phyloP scores from a whole-genome alignment of 2,329 filamentous ascomycete species.

The Seiridium unicorne region DNA sequence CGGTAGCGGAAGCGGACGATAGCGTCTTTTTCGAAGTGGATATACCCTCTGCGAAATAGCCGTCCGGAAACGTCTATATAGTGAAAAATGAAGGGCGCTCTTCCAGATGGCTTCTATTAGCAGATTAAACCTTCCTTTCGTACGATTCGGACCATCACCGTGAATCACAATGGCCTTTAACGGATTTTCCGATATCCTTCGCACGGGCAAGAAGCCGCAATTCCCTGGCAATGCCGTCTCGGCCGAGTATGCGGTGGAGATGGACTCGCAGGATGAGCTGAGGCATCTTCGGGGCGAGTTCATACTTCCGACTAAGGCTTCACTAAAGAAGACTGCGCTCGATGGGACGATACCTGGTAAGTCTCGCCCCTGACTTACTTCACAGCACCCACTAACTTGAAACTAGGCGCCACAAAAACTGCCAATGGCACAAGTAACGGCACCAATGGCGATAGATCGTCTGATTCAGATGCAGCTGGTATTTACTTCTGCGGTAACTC shows the following conservation, averaged over 20 bases:
- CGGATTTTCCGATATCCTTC: constrained; percentile 36
- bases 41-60: background rate
- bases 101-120: background rate
- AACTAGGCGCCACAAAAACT: constrained; percentile 14
- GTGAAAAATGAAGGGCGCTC: background rate
- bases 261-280: constrained; percentile 63
- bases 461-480: constrained; percentile 21
- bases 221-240: constrained; percentile 49
- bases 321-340: constrained; percentile 64
- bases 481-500: constrained; percentile 92
- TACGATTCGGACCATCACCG: background rate
- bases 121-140: background rate
- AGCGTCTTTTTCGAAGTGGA: constrained; percentile 3
- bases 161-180: constrained; percentile 60
- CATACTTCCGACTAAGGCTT: constrained; percentile 71
- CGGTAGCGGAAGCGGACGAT: background rate
- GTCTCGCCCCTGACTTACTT: constrained; percentile 6
- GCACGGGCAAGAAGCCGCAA: constrained; percentile 36
- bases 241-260: constrained; percentile 44
- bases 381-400: background rate
- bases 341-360: constrained; percentile 41
- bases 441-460: constrained; percentile 14
- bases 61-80: background rate
- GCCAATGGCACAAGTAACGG: constrained; percentile 24
- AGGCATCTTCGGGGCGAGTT: constrained; percentile 67